phyloP scores from a whole-genome alignment of 139 green algal species.

The Tetraselmis striata region DNA sequence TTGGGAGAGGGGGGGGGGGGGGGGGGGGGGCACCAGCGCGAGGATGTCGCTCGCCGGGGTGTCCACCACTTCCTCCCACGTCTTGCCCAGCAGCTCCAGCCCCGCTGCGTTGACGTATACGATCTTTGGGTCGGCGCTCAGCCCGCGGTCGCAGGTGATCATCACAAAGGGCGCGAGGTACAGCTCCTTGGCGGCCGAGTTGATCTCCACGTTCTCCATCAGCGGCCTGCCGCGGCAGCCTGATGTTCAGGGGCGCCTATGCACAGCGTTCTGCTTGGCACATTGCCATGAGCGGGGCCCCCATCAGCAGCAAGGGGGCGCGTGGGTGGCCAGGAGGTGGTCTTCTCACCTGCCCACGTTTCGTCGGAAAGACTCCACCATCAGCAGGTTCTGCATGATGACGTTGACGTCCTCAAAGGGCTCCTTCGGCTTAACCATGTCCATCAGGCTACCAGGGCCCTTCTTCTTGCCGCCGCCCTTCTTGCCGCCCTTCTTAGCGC shows the following conservation, averaged over 20 bases:
- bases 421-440: not conserved
- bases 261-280: not conserved
- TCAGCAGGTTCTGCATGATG: constrained; percentile 3
- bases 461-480: constrained; percentile 6
- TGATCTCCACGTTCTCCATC: constrained; percentile 12
- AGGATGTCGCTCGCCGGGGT: not conserved
- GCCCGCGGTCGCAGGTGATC: not conserved
- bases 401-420: not conserved
- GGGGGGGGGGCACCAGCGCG: not conserved
- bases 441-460: not conserved
- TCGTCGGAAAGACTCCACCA: constrained; percentile 1
- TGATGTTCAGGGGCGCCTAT: not conserved
- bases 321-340: not conserved
- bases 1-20: no score
- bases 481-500: not conserved
- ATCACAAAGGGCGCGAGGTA: not conserved
- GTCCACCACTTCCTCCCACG: not conserved
- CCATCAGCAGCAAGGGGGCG: not conserved
- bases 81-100: not conserved
- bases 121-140: not conserved
- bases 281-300: not conserved
- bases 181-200: not conserved
- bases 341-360: not conserved
- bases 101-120: not conserved
- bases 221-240: not conserved